phyloP scores from a whole-genome alignment of 2,329 filamentous ascomycete species.

The Pestalotiopsis sp. region DNA sequence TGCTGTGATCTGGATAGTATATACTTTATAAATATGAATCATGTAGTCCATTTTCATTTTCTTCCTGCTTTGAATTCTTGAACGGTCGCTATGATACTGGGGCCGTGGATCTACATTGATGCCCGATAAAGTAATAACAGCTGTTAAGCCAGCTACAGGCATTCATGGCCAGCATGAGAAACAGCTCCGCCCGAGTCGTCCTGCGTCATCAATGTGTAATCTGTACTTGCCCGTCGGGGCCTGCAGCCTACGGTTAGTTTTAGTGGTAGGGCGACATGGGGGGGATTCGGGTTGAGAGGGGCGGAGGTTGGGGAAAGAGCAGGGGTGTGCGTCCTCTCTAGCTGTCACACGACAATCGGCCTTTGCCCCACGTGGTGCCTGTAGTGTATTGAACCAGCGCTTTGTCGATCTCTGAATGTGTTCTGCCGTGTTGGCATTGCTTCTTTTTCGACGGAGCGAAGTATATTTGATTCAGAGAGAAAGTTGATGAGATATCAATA shows the following conservation, averaged over 20 bases:
- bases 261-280: background rate
- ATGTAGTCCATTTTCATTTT: too few species aligned
- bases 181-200: slow-evolving; percentile 15
- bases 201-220: slow-evolving; percentile 24
- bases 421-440: background rate
- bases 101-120: too few species aligned
- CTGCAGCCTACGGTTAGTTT: background rate
- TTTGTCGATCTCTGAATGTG: slow-evolving; percentile 9
- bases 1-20: background rate
- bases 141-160: background rate
- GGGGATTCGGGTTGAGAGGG: background rate
- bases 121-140: background rate
- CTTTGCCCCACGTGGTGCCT: slow-evolving; percentile 18
- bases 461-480: too few species aligned
- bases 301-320: background rate
- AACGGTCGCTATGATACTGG: too few species aligned
- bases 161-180: background rate
- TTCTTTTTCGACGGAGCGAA: background rate
- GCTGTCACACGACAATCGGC: background rate
- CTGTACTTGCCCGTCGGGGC: slow-evolving; percentile 10
- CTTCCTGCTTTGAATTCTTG: too few species aligned
- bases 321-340: background rate
- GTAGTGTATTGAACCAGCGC: slow-evolving; percentile 7
- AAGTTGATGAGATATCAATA: too few species aligned
- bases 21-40: background rate